These are phyloP conservation scores for Magnusiomyces ingens DNA, from an alignment of 1,139 yeast genomes.

Conservation along the genomic window DNA sequence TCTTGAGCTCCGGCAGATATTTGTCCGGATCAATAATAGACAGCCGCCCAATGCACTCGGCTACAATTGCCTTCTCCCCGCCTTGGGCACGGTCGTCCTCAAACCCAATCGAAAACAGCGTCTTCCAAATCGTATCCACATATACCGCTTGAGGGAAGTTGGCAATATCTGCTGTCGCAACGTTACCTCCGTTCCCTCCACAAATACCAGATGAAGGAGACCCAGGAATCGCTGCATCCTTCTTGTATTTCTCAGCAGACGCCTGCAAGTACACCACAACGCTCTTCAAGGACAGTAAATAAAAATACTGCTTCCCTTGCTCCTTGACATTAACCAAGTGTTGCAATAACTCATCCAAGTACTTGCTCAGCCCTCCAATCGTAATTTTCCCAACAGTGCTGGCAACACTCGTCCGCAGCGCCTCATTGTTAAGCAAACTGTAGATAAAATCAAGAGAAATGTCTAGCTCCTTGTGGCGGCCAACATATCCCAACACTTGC, in stretches of 20 bases:
- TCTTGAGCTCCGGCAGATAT: slow-evolving; percentile 27
- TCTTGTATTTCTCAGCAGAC: slow-evolving; percentile 18
- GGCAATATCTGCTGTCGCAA: neutral
- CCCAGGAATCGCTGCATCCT: neutral
- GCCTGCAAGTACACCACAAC: slow-evolving; percentile 26
- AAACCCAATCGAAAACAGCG: slow-evolving; percentile 22
- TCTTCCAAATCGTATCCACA: slow-evolving; percentile 24
- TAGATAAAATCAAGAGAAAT: slow-evolving; percentile 34
- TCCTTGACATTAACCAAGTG: slow-evolving; percentile 23
- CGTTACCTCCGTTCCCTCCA: too few relatives aligned
- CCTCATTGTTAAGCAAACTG: slow-evolving; percentile 34
- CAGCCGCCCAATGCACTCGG: slow-evolving; percentile 37
- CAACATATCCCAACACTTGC: slow-evolving; percentile 45
- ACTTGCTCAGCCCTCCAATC: slow-evolving; percentile 34
- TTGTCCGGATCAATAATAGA: slow-evolving; percentile 26
- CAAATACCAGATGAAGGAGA: neutral
- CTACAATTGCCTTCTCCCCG: slow-evolving; percentile 30
- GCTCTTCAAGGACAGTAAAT: slow-evolving; percentile 38
- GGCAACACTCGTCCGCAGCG: slow-evolving; percentile 43
- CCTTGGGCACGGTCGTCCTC: slow-evolving; percentile 24
- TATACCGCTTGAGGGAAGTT: slow-evolving; percentile 10
- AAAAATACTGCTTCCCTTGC: slow-evolving; percentile 27
- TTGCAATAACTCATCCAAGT: slow-evolving; percentile 34
- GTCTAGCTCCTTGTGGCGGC: slow-evolving; percentile 31
- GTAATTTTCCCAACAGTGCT: slow-evolving; percentile 49